Percentiles rank a stretch among this genome's conserved stretches.
Conservation (phyloP, 176 grass and related monocot genomes). For the Panicum miliaceum region DNA sequence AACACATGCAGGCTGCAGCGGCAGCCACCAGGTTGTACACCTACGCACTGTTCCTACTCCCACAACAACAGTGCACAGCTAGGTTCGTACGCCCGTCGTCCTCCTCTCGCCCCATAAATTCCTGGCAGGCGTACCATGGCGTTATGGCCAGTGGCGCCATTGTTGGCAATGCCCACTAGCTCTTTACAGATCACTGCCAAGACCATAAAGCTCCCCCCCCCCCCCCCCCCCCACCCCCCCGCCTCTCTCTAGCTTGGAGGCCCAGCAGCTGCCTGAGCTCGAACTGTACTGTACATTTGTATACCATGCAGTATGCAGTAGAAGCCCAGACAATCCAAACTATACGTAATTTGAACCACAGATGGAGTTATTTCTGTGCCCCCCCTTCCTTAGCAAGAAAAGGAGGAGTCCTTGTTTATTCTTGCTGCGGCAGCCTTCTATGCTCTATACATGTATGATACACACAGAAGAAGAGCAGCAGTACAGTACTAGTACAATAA, state of each 20-base stretch:
- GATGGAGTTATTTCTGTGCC: conserved; percentile 47
- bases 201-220: conserved; percentile 47
- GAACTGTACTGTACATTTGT: conserved; percentile 21
- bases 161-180: conserved; percentile 39
- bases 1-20: conserved; percentile 33
- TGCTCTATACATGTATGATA: conserved; percentile 41
- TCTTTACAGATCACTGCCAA: conserved; percentile 68
- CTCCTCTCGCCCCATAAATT: conserved; percentile 53
- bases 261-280: neutral
- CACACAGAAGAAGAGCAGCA: neutral
- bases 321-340: conserved; percentile 58
- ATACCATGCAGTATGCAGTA: conserved; percentile 42
- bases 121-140: conserved; percentile 55
- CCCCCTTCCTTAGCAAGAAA: conserved; percentile 19
- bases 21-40: conserved; percentile 42
- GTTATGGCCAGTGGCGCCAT: conserved; percentile 53
- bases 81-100: conserved; percentile 52
- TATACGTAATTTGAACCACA: conserved; percentile 55
- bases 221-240: no score
- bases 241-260: conserved; percentile 1
- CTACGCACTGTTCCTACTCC: conserved; percentile 49
- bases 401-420: conserved; percentile 38
- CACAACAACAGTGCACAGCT: conserved; percentile 42
- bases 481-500: conserved; percentile 24
- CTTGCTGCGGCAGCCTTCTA: conserved; percentile 24